A percentile compares a stretch with the other conserved stretches of the same genome.
phyloP scores from a whole-genome alignment of 1,139 yeast species.

The Wickerhamomyces sp. region DNA sequence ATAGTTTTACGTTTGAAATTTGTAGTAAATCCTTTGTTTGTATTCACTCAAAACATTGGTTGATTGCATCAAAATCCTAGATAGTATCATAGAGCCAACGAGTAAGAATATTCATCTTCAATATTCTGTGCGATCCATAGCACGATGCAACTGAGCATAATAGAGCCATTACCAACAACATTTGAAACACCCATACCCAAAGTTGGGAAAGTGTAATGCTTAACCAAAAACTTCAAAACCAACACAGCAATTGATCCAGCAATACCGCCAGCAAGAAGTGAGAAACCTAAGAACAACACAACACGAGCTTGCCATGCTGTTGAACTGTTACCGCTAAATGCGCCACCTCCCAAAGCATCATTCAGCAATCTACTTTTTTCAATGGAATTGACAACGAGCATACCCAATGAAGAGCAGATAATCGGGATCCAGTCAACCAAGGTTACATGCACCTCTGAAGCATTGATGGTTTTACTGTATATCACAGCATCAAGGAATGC shows the following conservation, averaged over 20 bases:
- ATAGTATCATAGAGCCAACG: constrained; percentile 78
- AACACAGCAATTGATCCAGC: constrained; percentile 89
- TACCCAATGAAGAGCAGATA: constrained; percentile 82
- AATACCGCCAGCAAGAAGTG: constrained; percentile 88
- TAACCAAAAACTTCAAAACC: constrained; percentile 76
- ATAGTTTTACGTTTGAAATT: no score
- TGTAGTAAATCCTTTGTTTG: no score
- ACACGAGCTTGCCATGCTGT: constrained; percentile 94
- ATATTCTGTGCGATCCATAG: constrained; percentile 93
- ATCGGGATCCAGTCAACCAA: constrained; percentile 96
- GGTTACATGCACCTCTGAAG: constrained; percentile 79
- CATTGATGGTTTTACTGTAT: constrained; percentile 79
- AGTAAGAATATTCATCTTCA: constrained; percentile 92
- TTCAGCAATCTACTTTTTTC: constrained; percentile 76
- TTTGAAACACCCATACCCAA: constrained; percentile 93
- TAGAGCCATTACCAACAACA: constrained; percentile 71
- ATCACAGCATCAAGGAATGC: constrained; percentile 83
- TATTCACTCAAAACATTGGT: no score
- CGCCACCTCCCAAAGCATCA: constrained; percentile 48
- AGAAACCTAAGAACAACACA: constrained; percentile 84
- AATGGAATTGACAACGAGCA: constrained; percentile 86
- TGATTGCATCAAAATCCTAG: no score
- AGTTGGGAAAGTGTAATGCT: constrained; percentile 73
- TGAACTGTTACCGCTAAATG: constrained; percentile 34
- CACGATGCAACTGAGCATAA: constrained; percentile 82